A percentile compares a stretch with the other conserved stretches of the same genome.
Evolutionary conservation across 1,284 basidiomycete species (phyloP).

Genomic region (Fomitiporia mediterranea): DNA sequence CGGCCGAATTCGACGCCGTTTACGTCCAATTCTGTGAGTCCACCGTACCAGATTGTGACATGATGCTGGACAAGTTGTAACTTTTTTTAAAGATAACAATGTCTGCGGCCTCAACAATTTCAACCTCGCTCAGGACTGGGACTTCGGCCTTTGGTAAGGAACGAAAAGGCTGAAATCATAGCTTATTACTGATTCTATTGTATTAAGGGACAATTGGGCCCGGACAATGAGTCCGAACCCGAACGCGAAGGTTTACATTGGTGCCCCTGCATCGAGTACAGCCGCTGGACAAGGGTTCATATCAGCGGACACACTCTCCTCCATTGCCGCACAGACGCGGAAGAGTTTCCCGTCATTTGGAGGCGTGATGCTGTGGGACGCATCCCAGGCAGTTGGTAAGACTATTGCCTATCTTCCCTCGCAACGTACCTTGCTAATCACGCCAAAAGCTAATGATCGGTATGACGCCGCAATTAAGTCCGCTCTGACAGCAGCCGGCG

Average conservation of each 20-base stretch:
- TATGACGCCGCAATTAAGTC: conserved; percentile 49
- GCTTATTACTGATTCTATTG: background rate
- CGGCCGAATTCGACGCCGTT: conserved; percentile 51
- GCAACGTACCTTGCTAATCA: background rate
- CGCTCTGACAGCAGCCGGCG: conserved; percentile 53
- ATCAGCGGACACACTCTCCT: conserved; percentile 41
- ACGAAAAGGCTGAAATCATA: background rate
- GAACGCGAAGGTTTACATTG: conserved; percentile 58
- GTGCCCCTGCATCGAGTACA: conserved; percentile 50
- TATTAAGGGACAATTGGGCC: conserved; percentile 55
- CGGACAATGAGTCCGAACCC: conserved; percentile 49
- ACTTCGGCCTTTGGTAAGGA: conserved; percentile 49
- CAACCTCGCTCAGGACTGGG: conserved; percentile 43
- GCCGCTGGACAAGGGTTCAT: conserved; percentile 59
- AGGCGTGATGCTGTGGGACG: conserved; percentile 71
- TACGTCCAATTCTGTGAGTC: conserved; percentile 47
- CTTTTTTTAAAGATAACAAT: conserved; percentile 43
- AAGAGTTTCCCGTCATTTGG: conserved; percentile 65
- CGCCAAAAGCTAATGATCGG: conserved; percentile 46
- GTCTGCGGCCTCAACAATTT: conserved; percentile 43
- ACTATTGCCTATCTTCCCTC: background rate
- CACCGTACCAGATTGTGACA: background rate
- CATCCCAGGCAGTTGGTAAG: conserved; percentile 60
- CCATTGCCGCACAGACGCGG: conserved; percentile 50
- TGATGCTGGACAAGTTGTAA: conserved; percentile 7